Base-by-base conservation (phyloP, 495 filamentous ascomycete genomes). In the Penicillium crystallinum region DNA sequence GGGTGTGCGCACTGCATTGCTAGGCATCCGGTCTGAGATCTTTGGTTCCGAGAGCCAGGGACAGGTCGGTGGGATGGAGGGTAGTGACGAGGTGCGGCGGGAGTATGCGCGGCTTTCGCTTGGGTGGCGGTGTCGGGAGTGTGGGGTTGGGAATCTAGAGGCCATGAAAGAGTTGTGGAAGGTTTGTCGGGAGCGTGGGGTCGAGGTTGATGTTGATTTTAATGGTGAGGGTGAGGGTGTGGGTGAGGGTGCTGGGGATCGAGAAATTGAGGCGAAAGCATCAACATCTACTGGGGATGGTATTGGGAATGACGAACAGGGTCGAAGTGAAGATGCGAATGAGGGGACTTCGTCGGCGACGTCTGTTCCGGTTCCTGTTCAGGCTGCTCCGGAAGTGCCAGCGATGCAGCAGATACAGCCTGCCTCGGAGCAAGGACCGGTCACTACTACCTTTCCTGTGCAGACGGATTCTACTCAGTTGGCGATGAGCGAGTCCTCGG, bases 51-150 rank as follows among this genome's bases (percentile, higher is more conserved):
- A 79, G 61, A 73, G 72, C 35, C 66, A 65, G 52, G 77, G 93
- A 0, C 93, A 98, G 76, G 72, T 98, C 1, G 93, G 93, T 2
- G 93, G 93, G 3, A 71, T 97, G 65, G 90, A 96, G 53, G 84
- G 84, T 15, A 76, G 59, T 39, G 79, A 83, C 6, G 75, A 69
- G 9, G 79, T 85, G 48, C 70, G 91, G 52, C 73, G 76, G 56
- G 71, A 80, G 50, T 78, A 89, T 59, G 92, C 92, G 12, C 69
- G 55, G 29, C 77, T 81, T 64, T 87, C 81, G 54, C 53, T 61
- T 12, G 65, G 30, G 10, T 96, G 79, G 82, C 74, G 68, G 52
- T 95, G 89, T 72, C 64, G 71, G 0, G 77, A 69, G 12, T 95
- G 90, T 62, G 58, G 53, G 27, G 79, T 72, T 10, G 78, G 73